Conservation (phyloP, 2,329 filamentous ascomycete genomes). For the Talaromyces sp. region DNA sequence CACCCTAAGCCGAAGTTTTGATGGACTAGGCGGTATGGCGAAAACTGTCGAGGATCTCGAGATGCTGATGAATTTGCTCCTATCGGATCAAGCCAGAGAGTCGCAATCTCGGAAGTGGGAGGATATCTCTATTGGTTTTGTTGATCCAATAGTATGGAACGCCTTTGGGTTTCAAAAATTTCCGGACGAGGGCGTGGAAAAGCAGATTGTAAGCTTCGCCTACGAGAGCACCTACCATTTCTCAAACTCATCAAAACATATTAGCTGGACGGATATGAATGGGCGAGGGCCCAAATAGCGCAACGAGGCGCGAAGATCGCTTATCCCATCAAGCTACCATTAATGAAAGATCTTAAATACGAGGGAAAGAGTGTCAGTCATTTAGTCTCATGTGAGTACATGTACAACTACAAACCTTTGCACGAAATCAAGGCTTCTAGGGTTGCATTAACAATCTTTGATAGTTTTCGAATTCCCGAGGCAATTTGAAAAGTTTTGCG, state of each 20-base stretch:
- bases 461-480: constrained; percentile 9
- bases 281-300: constrained; percentile 5
- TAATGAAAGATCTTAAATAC: neutral
- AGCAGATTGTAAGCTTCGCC: constrained; percentile 6
- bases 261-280: constrained; percentile 11
- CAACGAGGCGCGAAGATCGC: constrained; percentile 8
- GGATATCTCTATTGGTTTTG: constrained; percentile 7
- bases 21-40: constrained; percentile 11
- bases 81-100: neutral
- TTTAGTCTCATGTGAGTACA: constrained; percentile 6
- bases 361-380: constrained; percentile 6
- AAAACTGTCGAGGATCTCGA: constrained; percentile 9
- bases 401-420: neutral
- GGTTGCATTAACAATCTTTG: neutral
- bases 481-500: constrained; percentile 3
- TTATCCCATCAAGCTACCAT: constrained; percentile 8
- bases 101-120: neutral
- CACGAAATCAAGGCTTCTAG: neutral
- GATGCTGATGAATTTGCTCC: constrained; percentile 6
- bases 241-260: neutral
- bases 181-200: constrained; percentile 7
- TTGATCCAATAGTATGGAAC: constrained; percentile 11
- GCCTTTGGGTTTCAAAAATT: constrained; percentile 11
- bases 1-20: constrained; percentile 21
- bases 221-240: neutral